These are phyloP conservation scores for Tylopilus plumbeoviolaceoides DNA, from an alignment of 768 basidiomycete genomes.

Conservation along the genomic window DNA sequence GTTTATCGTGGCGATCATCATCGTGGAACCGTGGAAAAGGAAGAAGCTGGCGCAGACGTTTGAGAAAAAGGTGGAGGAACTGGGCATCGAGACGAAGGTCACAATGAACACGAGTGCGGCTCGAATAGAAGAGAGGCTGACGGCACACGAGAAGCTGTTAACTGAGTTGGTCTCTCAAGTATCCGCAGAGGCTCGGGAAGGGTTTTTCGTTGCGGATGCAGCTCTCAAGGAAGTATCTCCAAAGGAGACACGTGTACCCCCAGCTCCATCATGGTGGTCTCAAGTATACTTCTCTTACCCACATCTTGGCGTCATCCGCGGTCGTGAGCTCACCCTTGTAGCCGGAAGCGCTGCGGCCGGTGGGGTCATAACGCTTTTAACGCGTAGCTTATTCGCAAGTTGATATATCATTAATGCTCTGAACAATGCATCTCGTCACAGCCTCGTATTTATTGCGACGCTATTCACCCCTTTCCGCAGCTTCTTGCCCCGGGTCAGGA, in stretches of 20 bases:
- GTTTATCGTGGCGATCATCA: conserved; percentile 82
- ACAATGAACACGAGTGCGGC: conserved; percentile 47
- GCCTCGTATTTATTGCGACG: not conserved
- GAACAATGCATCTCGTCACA: not conserved
- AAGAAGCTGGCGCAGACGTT: conserved; percentile 82
- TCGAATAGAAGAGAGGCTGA: conserved; percentile 46
- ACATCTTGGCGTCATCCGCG: conserved; percentile 5
- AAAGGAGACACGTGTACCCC: not conserved
- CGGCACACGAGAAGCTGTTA: conserved; percentile 41
- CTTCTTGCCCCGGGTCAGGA: not conserved
- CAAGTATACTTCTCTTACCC: conserved; percentile 9
- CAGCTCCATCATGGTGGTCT: conserved; percentile 8
- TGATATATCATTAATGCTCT: conserved; percentile 10
- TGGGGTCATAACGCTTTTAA: conserved; percentile 23
- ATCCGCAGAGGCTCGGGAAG: conserved; percentile 14
- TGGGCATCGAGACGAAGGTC: conserved; percentile 37
- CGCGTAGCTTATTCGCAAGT: conserved; percentile 15
- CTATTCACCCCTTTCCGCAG: conserved; percentile 4
- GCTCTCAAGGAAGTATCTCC: conserved; percentile 1
- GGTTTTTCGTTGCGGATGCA: not conserved
- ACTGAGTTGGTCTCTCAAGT: conserved; percentile 24
- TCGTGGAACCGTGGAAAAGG: conserved; percentile 98
- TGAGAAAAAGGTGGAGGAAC: conserved; percentile 73
- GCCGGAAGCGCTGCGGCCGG: conserved; percentile 28
- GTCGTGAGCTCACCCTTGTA: conserved; percentile 26